Evolutionary conservation across 75 land plant genomes (phyloP).

Genomic region (Selaginella moellendorffii): DNA sequence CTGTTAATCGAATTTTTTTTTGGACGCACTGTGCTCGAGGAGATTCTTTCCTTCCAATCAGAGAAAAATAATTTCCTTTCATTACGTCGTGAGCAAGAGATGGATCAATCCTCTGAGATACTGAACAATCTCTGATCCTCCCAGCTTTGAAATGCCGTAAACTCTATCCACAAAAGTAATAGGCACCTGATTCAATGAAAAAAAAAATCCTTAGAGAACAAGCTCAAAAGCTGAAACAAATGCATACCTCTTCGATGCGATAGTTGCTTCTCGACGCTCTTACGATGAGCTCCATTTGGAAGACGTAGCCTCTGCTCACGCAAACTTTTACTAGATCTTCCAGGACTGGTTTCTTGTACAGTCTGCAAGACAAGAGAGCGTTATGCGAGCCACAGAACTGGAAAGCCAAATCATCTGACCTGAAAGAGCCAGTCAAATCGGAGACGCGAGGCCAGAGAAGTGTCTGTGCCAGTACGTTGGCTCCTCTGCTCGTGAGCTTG

Average conservation of each 20-base stretch:
- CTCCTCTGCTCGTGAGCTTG: conserved; percentile 88
- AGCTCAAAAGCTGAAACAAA: not conserved
- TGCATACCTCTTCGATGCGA: conserved; percentile 74
- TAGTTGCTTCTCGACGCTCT: conserved; percentile 72
- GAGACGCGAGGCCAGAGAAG: conserved; percentile 89
- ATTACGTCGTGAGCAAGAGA: conserved; percentile 62
- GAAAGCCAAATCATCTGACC: too few relatives aligned
- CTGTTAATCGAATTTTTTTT: too few relatives aligned
- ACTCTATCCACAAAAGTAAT: conserved; percentile 99
- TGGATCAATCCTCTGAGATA: conserved; percentile 80
- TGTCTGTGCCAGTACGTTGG: conserved; percentile 96
- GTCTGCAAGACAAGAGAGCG: conserved; percentile 26
- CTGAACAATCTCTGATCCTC: conserved; percentile 90
- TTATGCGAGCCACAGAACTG: too few relatives aligned
- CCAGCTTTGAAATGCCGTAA: conserved; percentile 94
- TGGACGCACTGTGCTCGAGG: too few relatives aligned
- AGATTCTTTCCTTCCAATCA: too few relatives aligned
- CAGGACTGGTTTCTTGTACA: conserved; percentile 58
- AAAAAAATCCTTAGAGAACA: not conserved
- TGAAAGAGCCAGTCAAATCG: conserved; percentile 89
- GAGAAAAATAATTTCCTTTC: too few relatives aligned
- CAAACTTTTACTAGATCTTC: conserved; percentile 63
- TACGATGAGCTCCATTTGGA: conserved; percentile 98
- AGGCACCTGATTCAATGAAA: conserved; percentile 50
- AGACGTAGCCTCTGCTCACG: conserved; percentile 95